A percentile compares a stretch with the other conserved stretches of the same genome.
Conservation (phyloP, 225 moss, liverwort and hornwort genomes). For the Sphagnum contortum region DNA sequence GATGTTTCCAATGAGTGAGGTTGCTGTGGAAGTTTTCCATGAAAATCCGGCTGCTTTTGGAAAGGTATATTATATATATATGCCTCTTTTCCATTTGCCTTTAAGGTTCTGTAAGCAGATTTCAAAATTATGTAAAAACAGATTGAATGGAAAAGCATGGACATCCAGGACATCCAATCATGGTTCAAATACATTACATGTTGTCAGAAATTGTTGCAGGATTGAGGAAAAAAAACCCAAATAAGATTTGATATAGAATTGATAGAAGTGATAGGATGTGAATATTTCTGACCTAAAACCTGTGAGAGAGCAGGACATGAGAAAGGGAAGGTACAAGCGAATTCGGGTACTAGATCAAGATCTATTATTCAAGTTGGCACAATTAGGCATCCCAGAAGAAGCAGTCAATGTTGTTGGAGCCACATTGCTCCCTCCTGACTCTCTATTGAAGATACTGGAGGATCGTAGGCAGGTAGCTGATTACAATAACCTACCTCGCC, state of each 20-base stretch:
- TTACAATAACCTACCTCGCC: not conserved
- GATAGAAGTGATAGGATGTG: not conserved
- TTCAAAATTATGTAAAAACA: too few relatives aligned
- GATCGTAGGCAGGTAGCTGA: slow-evolving; percentile 56
- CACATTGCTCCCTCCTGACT: slow-evolving; percentile 62
- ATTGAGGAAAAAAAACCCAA: too few relatives aligned
- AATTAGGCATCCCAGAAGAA: slow-evolving; percentile 70
- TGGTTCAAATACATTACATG: not conserved
- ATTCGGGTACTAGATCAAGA: slow-evolving; percentile 42
- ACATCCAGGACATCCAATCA: too few relatives aligned
- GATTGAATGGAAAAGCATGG: too few relatives aligned
- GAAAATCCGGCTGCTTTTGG: slow-evolving; percentile 72
- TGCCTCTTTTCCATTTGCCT: not conserved
- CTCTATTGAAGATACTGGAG: slow-evolving; percentile 41
- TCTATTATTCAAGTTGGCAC: slow-evolving; percentile 39
- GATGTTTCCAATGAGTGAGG: slow-evolving; percentile 94
- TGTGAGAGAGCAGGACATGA: slow-evolving; percentile 42
- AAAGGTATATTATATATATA: slow-evolving; percentile 32
- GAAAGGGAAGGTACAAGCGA: slow-evolving; percentile 56
- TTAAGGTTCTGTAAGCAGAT: not conserved
- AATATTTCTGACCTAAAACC: not conserved
- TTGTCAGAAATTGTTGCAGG: not conserved
- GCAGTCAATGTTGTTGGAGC: slow-evolving; percentile 50
- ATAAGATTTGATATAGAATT: not conserved
- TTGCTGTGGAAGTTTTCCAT: slow-evolving; percentile 73